phyloP scores from a whole-genome alignment of 306 rosid genomes.

The Prunus kanzakura region DNA sequence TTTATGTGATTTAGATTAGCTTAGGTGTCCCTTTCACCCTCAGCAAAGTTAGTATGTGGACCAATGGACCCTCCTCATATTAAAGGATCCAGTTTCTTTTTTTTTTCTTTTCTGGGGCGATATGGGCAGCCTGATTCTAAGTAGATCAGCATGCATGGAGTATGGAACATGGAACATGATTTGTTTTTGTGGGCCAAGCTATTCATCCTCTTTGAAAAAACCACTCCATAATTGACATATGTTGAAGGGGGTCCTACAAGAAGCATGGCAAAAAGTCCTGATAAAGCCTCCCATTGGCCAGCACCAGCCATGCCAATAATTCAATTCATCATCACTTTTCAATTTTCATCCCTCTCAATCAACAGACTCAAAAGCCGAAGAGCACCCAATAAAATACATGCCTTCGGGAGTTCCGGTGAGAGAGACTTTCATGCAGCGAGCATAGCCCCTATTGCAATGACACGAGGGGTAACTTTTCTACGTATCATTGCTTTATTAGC shows the following conservation, averaged over 20 bases:
- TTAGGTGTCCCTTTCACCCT: background rate
- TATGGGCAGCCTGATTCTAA: constrained; percentile 9
- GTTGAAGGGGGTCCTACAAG: constrained; percentile 2
- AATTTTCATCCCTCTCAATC: background rate
- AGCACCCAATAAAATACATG: background rate
- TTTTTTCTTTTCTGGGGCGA: background rate
- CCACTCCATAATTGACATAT: constrained; percentile 24
- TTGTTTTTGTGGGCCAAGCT: constrained; percentile 22
- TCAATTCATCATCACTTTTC: constrained; percentile 11
- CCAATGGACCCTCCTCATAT: constrained; percentile 1
- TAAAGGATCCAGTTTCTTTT: background rate
- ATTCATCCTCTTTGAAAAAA: background rate
- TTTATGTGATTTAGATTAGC: background rate
- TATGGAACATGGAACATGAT: constrained; percentile 7
- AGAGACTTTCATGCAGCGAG: too few relatives aligned
- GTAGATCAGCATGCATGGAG: constrained; percentile 32
- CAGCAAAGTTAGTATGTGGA: constrained; percentile 11
- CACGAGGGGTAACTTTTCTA: too few relatives aligned
- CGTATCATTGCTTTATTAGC: rapidly evolving
- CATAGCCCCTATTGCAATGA: too few relatives aligned
- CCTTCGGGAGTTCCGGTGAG: background rate
- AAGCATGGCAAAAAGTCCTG: constrained; percentile 5
- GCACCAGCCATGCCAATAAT: constrained; percentile 19
- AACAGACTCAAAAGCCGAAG: background rate
- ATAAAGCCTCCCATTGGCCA: constrained; percentile 18